Conservation (phyloP, 176 grass and related monocot species). For the Rhynchospora pubera region DNA sequence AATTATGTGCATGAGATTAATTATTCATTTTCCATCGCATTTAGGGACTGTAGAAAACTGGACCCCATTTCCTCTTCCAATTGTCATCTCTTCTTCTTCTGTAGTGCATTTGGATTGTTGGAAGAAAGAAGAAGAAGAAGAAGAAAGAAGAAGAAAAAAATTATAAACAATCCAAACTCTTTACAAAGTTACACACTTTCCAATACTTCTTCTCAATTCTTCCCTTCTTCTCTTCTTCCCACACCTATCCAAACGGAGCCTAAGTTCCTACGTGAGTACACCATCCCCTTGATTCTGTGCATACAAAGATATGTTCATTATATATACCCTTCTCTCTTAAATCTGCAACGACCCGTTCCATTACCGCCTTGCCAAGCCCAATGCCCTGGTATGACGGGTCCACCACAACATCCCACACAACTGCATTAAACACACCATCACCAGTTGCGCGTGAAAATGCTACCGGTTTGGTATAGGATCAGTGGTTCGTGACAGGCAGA, state of each 20-base stretch:
- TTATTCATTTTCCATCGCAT: background rate
- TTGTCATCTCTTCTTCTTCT: conserved; percentile 19
- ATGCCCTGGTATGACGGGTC: conserved; percentile 73
- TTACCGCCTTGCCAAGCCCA: conserved; percentile 75
- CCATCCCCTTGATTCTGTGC: conserved; percentile 83
- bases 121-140: too few relatives aligned
- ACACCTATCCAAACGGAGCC: too few relatives aligned
- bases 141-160: too few relatives aligned
- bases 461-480: conserved; percentile 35
- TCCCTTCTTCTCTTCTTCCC: too few relatives aligned
- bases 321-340: conserved; percentile 51
- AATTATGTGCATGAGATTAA: background rate
- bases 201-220: too few relatives aligned
- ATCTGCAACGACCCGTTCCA: conserved; percentile 67
- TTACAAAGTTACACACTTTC: too few relatives aligned
- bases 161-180: too few relatives aligned
- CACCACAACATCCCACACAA: conserved; percentile 95
- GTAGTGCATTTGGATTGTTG: too few relatives aligned
- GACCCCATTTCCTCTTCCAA: background rate
- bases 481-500: conserved; percentile 45
- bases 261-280: conserved; percentile 59
- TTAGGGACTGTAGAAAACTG: background rate
- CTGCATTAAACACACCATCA: conserved; percentile 91
- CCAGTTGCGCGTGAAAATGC: conserved; percentile 89
- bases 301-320: conserved; percentile 82